Conservation (phyloP, 2,329 filamentous ascomycete species). For the Exophiala aquamarina region DNA sequence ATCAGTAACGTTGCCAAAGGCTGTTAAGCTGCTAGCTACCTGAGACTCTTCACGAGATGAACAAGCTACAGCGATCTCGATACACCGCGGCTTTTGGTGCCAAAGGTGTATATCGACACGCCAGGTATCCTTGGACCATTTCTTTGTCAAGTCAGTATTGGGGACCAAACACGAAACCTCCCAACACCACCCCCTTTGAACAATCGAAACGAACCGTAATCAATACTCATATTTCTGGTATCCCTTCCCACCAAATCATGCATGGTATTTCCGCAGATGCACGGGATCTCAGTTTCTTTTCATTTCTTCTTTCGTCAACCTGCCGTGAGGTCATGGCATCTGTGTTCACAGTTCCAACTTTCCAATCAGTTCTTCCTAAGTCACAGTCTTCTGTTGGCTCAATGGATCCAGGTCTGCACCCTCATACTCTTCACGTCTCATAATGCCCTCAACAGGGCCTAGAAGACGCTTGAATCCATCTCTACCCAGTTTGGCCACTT, state of each 20-base stretch:
- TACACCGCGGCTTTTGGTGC: no score
- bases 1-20: no score
- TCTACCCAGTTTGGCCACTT: conserved; percentile 89
- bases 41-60: no score
- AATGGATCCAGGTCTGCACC: conserved; percentile 30
- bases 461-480: conserved; percentile 91
- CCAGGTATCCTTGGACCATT: no score
- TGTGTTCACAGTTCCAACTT: not conserved
- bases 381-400: conserved; percentile 37
- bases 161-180: not conserved
- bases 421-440: conserved; percentile 65
- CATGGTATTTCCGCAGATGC: no score
- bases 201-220: no score
- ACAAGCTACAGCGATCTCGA: no score
- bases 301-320: not conserved
- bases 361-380: conserved; percentile 13
- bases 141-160: not conserved
- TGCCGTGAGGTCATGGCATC: no score
- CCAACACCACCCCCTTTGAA: not conserved
- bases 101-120: no score
- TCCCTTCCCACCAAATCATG: not conserved
- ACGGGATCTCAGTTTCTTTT: conserved; percentile 1
- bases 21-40: no score
- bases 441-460: conserved; percentile 89
- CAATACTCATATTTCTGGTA: not conserved